These are phyloP conservation scores for Aristolochia contorta DNA, from an alignment of 164 flowering plant genomes.

Conservation along the genomic window DNA sequence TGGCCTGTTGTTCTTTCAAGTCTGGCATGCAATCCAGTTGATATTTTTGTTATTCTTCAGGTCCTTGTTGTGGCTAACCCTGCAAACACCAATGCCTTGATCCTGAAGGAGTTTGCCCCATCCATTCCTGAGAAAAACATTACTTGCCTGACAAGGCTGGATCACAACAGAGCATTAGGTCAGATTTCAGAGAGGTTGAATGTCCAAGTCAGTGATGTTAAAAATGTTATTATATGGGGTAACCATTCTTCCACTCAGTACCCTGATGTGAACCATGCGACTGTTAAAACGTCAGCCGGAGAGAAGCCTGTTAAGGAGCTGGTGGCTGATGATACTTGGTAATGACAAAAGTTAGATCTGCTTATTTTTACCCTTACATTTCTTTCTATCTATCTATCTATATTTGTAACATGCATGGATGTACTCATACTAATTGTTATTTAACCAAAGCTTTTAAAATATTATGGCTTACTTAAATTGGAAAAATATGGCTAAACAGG, in stretches of 20 bases:
- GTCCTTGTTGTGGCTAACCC: conserved; percentile 99
- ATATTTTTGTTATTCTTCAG: conserved; percentile 23
- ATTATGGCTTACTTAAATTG: too few relatives aligned
- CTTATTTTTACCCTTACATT: too few relatives aligned
- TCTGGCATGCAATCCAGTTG: too few relatives aligned
- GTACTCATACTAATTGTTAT: too few relatives aligned
- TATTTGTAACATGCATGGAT: background rate
- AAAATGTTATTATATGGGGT: conserved; percentile 96
- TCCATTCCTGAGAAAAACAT: conserved; percentile 62
- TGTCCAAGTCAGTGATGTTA: conserved; percentile 86
- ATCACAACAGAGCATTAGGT: conserved; percentile 98
- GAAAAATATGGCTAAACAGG: conserved; percentile 30
- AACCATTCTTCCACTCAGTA: conserved; percentile 95
- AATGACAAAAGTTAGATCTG: conserved; percentile 1
- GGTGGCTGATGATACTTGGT: conserved; percentile 88
- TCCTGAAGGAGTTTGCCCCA: conserved; percentile 88
- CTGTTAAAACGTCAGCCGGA: conserved; percentile 64
- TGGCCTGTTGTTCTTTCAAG: too few relatives aligned
- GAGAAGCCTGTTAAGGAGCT: conserved; percentile 85
- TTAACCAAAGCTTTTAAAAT: too few relatives aligned
- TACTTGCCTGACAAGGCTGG: conserved; percentile 83
- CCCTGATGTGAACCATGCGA: conserved; percentile 48
- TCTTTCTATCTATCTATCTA: background rate
- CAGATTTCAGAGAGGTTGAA: conserved; percentile 89
- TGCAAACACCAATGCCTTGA: conserved; percentile 98